Percentiles rank a stretch among this genome's conserved stretches.
phyloP scores from a whole-genome alignment of 2,329 filamentous ascomycete genomes.

The Mycosphaerella arachidis region DNA sequence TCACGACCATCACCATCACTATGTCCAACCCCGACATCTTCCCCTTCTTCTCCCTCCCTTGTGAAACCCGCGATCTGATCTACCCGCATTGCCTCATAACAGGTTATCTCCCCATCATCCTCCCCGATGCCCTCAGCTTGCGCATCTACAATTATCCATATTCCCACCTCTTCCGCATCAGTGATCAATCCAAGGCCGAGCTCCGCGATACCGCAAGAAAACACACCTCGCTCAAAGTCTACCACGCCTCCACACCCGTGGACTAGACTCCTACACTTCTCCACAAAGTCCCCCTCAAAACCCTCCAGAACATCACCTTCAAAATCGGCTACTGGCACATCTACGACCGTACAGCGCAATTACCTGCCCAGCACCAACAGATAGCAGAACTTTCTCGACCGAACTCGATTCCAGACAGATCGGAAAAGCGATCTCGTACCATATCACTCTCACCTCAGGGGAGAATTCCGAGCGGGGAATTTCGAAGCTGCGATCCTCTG shows the following conservation, averaged over 20 bases:
- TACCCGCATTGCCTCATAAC: constrained; percentile 1
- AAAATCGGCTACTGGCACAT: no score
- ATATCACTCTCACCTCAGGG: not conserved
- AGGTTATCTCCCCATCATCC: not conserved
- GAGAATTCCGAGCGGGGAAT: not conserved
- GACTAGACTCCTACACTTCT: not conserved
- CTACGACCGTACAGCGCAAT: no score
- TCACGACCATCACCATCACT: not conserved
- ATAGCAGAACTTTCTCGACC: no score
- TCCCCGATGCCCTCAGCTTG: not conserved
- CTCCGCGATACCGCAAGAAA: constrained; percentile 1
- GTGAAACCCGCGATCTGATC: constrained; percentile 13
- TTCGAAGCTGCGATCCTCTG: constrained; percentile 10
- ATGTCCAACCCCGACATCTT: not conserved
- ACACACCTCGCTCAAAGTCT: not conserved
- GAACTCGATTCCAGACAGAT: not conserved
- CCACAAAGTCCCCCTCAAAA: no score
- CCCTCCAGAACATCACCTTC: no score
- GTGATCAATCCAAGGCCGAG: constrained; percentile 6
- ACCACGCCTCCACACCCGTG: not conserved
- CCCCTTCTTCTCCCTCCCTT: constrained; percentile 9
- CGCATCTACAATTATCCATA: not conserved
- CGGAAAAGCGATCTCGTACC: not conserved
- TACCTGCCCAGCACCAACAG: no score
- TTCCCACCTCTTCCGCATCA: constrained; percentile 2